Evolutionary conservation across 75 land plant genomes (phyloP), one percentile per base, ranked within the genome.

Genomic region (Pinus tabuliformis): DNA sequence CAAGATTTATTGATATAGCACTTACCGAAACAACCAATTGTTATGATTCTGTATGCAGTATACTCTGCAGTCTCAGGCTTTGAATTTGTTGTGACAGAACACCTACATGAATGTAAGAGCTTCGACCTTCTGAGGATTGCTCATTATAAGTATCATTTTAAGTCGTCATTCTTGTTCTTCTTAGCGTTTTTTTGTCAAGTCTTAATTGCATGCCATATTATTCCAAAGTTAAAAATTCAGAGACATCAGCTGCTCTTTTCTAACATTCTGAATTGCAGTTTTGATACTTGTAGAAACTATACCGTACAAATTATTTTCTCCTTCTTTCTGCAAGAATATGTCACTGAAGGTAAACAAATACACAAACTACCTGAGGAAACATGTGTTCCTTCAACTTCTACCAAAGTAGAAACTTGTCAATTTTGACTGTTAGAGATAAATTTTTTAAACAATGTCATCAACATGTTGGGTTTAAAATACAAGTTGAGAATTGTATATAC

Each of bases 61-160:
- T 77, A 88, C n/a, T 87, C 91, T 30, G 87, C 91, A 20, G 86
- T 89, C 57, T 75, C 86, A 1, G 91, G 91, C 22, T 71, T 82
- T 33, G 80, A 82, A 70, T 36, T 78, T 42, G 62, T 70, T 12
- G 68, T 82, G 73, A 6, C 63, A 4, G 59, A 57, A 26, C 45
- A 78, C 21, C 49, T 37, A 3, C 83, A 82, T 73, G 61, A 76
- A 78, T 82, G 83, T 82, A 78, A 78, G 76, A 33, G 56, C 20
- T 73, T 26, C 57, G 57, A 68, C 72, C 72, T 42, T 42, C 24
- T 68, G 4, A 39, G 13, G 24, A 68, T 39, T 68, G 70, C 3
- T 65, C 20, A 39, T n/a, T 39, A 45, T 30, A 68, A 26, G 42
- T 39, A 68, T 39, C n/a, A 39, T 20, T 18, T 20, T 33, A 63